Evolutionary conservation across 1,139 yeast genomes (phyloP).

Genomic region (Nakaseomyces glabratus): DNA sequence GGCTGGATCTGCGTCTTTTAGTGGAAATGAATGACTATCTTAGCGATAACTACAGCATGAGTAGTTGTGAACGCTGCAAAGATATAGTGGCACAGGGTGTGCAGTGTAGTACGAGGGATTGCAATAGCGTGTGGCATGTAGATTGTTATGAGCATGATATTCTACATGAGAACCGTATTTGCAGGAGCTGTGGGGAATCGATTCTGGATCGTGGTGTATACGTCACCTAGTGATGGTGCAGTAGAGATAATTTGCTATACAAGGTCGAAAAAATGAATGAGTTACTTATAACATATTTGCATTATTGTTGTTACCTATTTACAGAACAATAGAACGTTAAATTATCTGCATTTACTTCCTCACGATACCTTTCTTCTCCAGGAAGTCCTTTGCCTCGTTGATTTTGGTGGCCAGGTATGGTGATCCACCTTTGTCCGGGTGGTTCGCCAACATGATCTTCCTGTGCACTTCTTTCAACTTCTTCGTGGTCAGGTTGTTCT

Average conservation of each 20-base stretch:
- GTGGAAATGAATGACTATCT: constrained; percentile 25
- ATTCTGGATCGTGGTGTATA: constrained; percentile 21
- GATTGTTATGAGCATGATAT: constrained; percentile 28
- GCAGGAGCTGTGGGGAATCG: constrained; percentile 17
- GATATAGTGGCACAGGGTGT: constrained; percentile 23
- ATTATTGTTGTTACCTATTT: too few species aligned
- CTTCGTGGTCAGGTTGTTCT: constrained; percentile 62
- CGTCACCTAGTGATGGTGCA: too few species aligned
- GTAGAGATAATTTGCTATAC: too few species aligned
- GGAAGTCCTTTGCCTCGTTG: constrained; percentile 91
- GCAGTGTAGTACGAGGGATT: constrained; percentile 14
- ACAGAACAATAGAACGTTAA: too few species aligned
- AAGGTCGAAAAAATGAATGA: not conserved
- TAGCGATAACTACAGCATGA: constrained; percentile 13
- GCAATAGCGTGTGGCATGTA: constrained; percentile 22
- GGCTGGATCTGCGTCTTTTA: constrained; percentile 22
- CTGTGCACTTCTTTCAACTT: constrained; percentile 89
- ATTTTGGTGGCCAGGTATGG: constrained; percentile 93
- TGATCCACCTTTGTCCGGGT: constrained; percentile 97
- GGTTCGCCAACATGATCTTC: constrained; percentile 85
- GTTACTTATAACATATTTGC: too few species aligned
- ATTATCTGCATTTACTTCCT: constrained; percentile 15
- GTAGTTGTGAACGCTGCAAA: constrained; percentile 19
- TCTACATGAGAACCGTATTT: constrained; percentile 20
- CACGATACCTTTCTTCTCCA: constrained; percentile 53